phyloP scores from a whole-genome alignment of 768 basidiomycete species.

The Clathrus columnatus region DNA sequence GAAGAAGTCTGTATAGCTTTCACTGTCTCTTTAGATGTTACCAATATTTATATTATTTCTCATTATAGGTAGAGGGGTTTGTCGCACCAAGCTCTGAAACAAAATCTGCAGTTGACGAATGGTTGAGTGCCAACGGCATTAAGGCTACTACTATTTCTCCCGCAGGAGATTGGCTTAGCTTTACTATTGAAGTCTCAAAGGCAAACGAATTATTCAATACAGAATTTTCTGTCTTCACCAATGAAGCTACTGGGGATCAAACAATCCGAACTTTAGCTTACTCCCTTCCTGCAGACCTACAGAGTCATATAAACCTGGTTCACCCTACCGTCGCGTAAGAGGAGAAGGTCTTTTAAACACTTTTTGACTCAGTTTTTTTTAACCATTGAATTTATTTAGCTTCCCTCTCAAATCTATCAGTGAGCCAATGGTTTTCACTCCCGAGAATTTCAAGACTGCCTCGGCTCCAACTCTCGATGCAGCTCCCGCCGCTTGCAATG shows the following conservation, averaged over 20 bases:
- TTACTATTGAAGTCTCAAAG: conserved; percentile 19
- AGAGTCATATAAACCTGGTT: conserved; percentile 20
- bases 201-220: conserved; percentile 24
- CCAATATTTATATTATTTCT: too few relatives aligned
- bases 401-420: neutral
- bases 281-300: conserved; percentile 20
- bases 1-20: conserved; percentile 27
- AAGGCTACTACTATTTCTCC: conserved; percentile 18
- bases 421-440: neutral
- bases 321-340: conserved; percentile 25
- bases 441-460: neutral
- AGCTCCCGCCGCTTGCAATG: neutral
- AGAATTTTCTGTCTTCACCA: conserved; percentile 19
- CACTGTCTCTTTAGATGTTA: neutral
- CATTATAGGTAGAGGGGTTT: conserved; percentile 20
- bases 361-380: too few relatives aligned
- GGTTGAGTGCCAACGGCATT: conserved; percentile 19
- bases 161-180: conserved; percentile 22
- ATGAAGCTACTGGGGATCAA: conserved; percentile 18
- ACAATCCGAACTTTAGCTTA: conserved; percentile 23
- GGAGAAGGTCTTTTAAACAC: too few relatives aligned
- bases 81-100: conserved; percentile 18
- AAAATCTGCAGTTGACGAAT: conserved; percentile 19
- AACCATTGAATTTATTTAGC: too few relatives aligned
- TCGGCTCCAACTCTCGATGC: neutral